These are phyloP conservation scores for Solanum aculeatissimum DNA, from an alignment of 305 asterid species.

Conservation along the genomic window DNA sequence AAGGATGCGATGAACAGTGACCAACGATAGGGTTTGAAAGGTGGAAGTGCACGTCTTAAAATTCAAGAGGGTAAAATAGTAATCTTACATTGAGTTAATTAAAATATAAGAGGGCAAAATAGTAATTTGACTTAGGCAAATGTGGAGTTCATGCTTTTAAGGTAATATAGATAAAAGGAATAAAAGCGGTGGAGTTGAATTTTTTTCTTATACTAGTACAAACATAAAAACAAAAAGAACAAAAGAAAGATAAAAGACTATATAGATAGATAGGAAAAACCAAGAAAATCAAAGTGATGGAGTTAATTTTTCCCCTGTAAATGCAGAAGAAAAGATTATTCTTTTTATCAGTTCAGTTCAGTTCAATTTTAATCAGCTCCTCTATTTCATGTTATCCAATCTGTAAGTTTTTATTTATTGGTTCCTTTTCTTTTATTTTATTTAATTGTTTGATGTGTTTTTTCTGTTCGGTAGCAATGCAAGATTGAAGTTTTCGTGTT, in stretches of 20 bases:
- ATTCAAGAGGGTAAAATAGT: no score
- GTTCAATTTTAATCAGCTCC: constrained; percentile 20
- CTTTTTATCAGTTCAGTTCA: not conserved
- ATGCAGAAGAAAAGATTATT: not conserved
- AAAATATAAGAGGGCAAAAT: no score
- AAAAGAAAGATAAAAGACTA: not conserved
- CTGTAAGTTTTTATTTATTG: constrained; percentile 28
- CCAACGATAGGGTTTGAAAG: no score
- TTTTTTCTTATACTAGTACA: not conserved
- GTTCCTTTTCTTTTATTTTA: not conserved
- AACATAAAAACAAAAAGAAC: not conserved
- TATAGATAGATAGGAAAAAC: not conserved
- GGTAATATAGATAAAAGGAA: no score
- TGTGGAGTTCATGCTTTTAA: no score
- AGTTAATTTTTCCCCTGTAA: not conserved
- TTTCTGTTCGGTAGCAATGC: constrained; percentile 18
- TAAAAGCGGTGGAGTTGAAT: no score
- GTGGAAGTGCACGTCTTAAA: no score
- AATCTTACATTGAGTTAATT: no score
- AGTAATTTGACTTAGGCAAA: no score
- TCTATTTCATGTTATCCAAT: constrained; percentile 29
- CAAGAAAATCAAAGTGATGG: not conserved
- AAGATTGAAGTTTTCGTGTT: constrained; percentile 16
- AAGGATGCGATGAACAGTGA: no score
- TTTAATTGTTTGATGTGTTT: not conserved